phyloP scores from a whole-genome alignment of 2,329 filamentous ascomycete genomes.

The Colletotrichum horii region DNA sequence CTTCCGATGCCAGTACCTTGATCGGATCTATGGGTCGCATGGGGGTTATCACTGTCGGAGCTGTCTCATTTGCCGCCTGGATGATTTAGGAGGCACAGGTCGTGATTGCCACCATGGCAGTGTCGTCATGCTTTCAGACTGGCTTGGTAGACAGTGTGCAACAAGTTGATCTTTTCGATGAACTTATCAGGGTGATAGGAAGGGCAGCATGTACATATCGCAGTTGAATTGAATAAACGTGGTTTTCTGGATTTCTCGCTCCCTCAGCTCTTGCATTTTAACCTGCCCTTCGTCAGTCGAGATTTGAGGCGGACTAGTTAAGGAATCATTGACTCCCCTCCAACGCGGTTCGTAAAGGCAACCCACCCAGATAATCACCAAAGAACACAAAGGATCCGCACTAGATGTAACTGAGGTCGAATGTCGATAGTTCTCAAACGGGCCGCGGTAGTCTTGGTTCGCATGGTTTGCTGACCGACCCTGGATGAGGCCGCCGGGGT shows the following conservation, averaged over 20 bases:
- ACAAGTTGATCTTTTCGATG: background rate
- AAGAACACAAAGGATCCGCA: background rate
- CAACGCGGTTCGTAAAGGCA: background rate
- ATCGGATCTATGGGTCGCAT: background rate
- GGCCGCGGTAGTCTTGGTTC: background rate
- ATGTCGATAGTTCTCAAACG: background rate
- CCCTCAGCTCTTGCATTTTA: background rate
- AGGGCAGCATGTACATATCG: background rate
- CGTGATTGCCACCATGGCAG: background rate
- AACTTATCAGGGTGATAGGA: background rate
- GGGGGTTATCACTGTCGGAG: background rate
- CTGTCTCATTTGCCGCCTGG: background rate
- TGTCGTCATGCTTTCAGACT: background rate
- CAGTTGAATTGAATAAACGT: background rate
- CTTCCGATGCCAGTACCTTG: background rate
- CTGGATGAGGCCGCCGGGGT: background rate
- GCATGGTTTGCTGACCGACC: background rate
- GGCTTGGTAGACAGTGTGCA: background rate
- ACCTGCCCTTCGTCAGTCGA: background rate
- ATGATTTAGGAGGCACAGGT: background rate
- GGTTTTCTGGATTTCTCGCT: background rate
- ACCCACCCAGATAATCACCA: background rate
- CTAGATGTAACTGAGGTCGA: rapidly evolving
- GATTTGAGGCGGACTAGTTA: background rate
- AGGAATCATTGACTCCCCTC: too few relatives aligned